A percentile compares a stretch with the other conserved stretches of the same genome.
phyloP scores from a whole-genome alignment of 1,284 basidiomycete species.

The Clitocybe nebularis region DNA sequence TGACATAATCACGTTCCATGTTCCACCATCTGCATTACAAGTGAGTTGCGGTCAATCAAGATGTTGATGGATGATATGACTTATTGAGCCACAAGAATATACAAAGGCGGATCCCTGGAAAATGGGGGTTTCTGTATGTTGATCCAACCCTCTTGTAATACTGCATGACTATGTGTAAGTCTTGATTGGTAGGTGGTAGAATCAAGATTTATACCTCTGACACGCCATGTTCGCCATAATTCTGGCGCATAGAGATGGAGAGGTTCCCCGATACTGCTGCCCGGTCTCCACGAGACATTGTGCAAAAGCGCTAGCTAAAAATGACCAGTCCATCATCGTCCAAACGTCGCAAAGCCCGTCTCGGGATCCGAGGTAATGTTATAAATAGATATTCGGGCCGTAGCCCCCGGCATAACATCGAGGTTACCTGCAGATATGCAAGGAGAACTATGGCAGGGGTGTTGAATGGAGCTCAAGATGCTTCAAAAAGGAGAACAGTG shows the following conservation, averaged over 20 bases:
- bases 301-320: neutral
- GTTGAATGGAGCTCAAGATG: too few species aligned
- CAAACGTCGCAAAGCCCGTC: too few species aligned
- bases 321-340: too few species aligned
- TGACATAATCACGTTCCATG: slow-evolving; percentile 21
- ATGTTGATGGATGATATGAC: slow-evolving; percentile 22
- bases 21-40: slow-evolving; percentile 29
- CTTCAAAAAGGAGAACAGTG: too few species aligned
- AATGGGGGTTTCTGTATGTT: slow-evolving; percentile 72
- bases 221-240: slow-evolving; percentile 64
- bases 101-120: slow-evolving; percentile 59
- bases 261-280: slow-evolving; percentile 42
- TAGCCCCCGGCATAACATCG: too few species aligned
- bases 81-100: slow-evolving; percentile 50
- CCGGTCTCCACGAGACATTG: slow-evolving; percentile 40
- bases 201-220: slow-evolving; percentile 47
- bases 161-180: slow-evolving; percentile 18
- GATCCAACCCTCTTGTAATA: slow-evolving; percentile 50
- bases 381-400: too few species aligned
- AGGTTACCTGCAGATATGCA: too few species aligned
- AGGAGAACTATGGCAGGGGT: too few species aligned
- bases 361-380: too few species aligned
- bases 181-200: too few species aligned
- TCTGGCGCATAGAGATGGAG: slow-evolving; percentile 63
- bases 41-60: neutral